Evolutionary conservation across 129 eudicot genomes (phyloP), one percentile per base, ranked within the genome.

Genomic region (Pulicaria dysenterica): DNA sequence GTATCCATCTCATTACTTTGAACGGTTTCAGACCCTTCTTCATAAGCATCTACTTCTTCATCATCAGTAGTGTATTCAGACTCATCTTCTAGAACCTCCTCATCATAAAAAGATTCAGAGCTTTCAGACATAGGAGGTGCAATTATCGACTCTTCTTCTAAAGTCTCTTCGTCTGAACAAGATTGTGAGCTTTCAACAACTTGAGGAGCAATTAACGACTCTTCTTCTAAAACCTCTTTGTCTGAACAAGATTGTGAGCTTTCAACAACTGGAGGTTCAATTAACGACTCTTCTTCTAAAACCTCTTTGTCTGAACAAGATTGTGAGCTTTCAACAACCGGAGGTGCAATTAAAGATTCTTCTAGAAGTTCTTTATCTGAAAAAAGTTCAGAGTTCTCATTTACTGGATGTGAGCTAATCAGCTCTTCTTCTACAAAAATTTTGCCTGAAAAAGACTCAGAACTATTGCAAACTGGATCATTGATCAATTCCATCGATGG

Each of bases 71-170:
- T 78, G 44, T 70, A 78, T 16, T 70, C 72, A 77, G 24, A 77
- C 46, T 70, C 81, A 14, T 77, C 63, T 50, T 77, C 81, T 50
- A 70, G 66, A 77, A 31, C 82, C 15, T 71, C 82, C 6, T 78
- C 73, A 38, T 63, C 82, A 43, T 63, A 73, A 19, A 44, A 46
- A 41, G 79, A 73, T 49, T 48, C 58, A 38, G 83, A 73, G 68
- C 83, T 65, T 79, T 65, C 78, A 24, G 74, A 73, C 0, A 73
- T 36, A n/a, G 77, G 17, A 62, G 72, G 67, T 3, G 71, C 48
- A 7, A 77, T 31, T 36, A 75, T 31, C 13, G 16, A 51, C 42
- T 64, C 72, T 46, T 54, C 81, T 49, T 76, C 75, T 47, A 76
- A 17, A 8, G 67, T 49, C n/a, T 76, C 72, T 64, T 53, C 41